phyloP scores from a whole-genome alignment of 257 asterid genomes.

The Petunia secreta region DNA sequence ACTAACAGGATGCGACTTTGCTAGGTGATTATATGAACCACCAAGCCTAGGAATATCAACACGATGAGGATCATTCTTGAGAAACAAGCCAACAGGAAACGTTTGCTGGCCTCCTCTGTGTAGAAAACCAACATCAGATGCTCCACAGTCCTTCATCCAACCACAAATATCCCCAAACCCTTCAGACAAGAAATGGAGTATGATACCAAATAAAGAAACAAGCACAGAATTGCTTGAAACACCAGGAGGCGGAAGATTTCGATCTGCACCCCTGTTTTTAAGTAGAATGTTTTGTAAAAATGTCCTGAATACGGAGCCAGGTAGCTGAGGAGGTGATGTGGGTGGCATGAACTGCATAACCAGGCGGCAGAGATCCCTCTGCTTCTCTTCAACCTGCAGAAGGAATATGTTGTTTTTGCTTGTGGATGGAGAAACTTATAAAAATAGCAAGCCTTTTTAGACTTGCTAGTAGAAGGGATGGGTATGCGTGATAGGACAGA shows the following conservation, averaged over 20 bases:
- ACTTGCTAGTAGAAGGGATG: conserved; percentile 9
- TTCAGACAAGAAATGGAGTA: conserved; percentile 93
- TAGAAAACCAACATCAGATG: conserved; percentile 78
- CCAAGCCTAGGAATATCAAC: conserved; percentile 89
- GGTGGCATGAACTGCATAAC: conserved; percentile 95
- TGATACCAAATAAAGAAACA: conserved; percentile 72
- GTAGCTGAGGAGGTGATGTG: conserved; percentile 67
- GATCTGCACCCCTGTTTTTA: conserved; percentile 95
- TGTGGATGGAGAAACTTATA: conserved; percentile 28
- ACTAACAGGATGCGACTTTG: conserved; percentile 58
- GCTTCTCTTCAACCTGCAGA: conserved; percentile 92
- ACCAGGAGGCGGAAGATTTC: conserved; percentile 91
- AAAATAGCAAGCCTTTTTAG: conserved; percentile 18
- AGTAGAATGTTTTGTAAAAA: conserved; percentile 80
- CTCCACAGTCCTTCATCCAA: conserved; percentile 68
- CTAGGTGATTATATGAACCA: conserved; percentile 80
- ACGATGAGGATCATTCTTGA: conserved; percentile 85
- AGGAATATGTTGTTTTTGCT: conserved; percentile 9
- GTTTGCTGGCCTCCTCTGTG: conserved; percentile 91
- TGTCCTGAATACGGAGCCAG: conserved; percentile 86
- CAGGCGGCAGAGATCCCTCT: conserved; percentile 85
- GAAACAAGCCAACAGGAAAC: conserved; percentile 76
- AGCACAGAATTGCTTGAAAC: conserved; percentile 93
- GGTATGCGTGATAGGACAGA: background rate
- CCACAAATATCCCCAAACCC: conserved; percentile 74